Evolutionary conservation across 148 eudicot genomes (phyloP).

Genomic region (Vaccinium darrowii): DNA sequence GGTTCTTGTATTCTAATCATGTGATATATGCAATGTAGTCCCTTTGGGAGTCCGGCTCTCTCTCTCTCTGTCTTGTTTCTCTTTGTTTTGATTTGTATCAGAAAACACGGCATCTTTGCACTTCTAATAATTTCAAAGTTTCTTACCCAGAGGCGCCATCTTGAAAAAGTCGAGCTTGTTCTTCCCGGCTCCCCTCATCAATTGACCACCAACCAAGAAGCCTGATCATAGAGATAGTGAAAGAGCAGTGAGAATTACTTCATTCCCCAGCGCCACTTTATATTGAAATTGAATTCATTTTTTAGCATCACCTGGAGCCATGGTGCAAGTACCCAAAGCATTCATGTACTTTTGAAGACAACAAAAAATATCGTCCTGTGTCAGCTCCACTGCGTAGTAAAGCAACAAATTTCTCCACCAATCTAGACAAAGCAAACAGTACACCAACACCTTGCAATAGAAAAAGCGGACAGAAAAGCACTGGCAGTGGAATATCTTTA

Average conservation of each 20-base stretch:
- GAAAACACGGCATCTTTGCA: background rate
- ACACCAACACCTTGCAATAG: slow-evolving; percentile 77
- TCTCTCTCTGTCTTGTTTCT: no score
- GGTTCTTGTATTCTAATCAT: no score
- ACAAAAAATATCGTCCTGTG: slow-evolving; percentile 54
- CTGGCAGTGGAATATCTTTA: slow-evolving; percentile 59
- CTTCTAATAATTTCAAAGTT: background rate
- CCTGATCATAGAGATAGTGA: slow-evolving; percentile 35
- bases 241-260: slow-evolving; percentile 4
- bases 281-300: background rate
- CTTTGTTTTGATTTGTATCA: no score
- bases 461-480: slow-evolving; percentile 79
- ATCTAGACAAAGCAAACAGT: slow-evolving; percentile 58
- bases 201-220: slow-evolving; percentile 99
- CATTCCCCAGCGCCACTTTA: background rate
- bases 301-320: slow-evolving; percentile 70
- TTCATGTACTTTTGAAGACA: slow-evolving; percentile 65
- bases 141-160: slow-evolving; percentile 72
- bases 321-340: slow-evolving; percentile 80
- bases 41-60: no score
- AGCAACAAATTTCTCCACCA: slow-evolving; percentile 67
- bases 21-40: no score
- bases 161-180: slow-evolving; percentile 75
- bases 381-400: slow-evolving; percentile 53
- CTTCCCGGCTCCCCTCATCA: slow-evolving; percentile 97